Evolutionary conservation across 805 yeast species (phyloP), one percentile per base, ranked within the genome.

Genomic region (Candida jianshihensis): DNA sequence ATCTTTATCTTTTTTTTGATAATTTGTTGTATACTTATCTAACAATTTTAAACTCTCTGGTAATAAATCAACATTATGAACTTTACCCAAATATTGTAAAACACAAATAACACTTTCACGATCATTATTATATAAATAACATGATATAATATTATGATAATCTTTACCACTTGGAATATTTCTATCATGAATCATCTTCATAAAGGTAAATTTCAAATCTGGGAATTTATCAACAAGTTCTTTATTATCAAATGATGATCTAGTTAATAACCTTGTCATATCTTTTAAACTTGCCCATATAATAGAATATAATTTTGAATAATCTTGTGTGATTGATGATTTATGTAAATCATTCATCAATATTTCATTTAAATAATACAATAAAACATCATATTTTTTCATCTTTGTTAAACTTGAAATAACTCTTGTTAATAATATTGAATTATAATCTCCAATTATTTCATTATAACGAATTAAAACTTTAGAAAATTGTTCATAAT

Each of bases 341-440:
- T 35, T 36, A 22, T 44, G 48, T 5, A 43, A 31, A 29, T 47
- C 47, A n/a, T 49, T 43, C 5, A 41, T 19, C 10, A 61, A 30
- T 0, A 62, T 28, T 5, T 36, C 39, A 34, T 68, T 61, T 29
- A 68, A 58, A 19, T 61, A 54, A 13, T 45, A 38, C 11, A 64
- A 49, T 4, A 65, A 59, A 14, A 51, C 50, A 5, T 52, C 48
- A 30, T 53, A 59, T 25, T 60, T 46, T 24, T 54, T 51, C 12
- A 46, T 44, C 13, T 50, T 51, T 7, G 47, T 36, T 32, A 61
- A 64, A 13, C 61, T 59, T 10, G 43, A 44, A 4, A 71, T 35
- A 10, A 71, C 44, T 38, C 63, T 66, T 6, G 64, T 56, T 5
- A 70, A 54, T 12, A 70, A 50, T 1, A 54, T 53, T 1, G 69